These are phyloP conservation scores for Cephaloascus albidus DNA, from an alignment of 805 yeast species.

Conservation along the genomic window DNA sequence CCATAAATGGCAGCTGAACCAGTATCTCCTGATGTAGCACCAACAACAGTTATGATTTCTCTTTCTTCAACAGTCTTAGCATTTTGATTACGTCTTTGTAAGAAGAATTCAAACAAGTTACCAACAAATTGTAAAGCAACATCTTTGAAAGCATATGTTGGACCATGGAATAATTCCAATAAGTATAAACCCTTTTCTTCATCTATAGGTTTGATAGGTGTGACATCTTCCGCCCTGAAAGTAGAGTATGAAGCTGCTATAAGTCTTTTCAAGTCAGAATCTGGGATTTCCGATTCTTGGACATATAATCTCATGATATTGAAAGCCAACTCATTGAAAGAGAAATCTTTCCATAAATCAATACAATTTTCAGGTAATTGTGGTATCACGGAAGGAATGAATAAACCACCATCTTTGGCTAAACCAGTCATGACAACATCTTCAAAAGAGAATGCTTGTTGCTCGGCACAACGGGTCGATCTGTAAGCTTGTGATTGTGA, in stretches of 20 bases:
- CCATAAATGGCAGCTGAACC: conserved; percentile 99
- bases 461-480: conserved; percentile 61
- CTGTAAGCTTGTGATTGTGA: conserved; percentile 59
- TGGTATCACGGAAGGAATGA: conserved; percentile 81
- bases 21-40: conserved; percentile 98
- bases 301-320: conserved; percentile 79
- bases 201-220: conserved; percentile 61
- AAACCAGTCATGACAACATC: conserved; percentile 83
- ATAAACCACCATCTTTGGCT: conserved; percentile 95
- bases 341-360: conserved; percentile 58
- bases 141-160: conserved; percentile 98
- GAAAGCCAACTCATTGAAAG: conserved; percentile 82
- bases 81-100: conserved; percentile 58
- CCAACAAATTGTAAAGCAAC: conserved; percentile 98
- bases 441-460: conserved; percentile 57
- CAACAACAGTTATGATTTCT: conserved; percentile 88
- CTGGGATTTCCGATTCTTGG: conserved; percentile 60
- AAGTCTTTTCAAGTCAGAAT: conserved; percentile 53
- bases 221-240: conserved; percentile 79
- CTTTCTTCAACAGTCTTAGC: conserved; percentile 42
- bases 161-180: conserved; percentile 95
- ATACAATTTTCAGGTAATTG: conserved; percentile 43
- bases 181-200: conserved; percentile 53
- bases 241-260: conserved; percentile 76
- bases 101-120: conserved; percentile 87